phyloP scores from a whole-genome alignment of 2,329 filamentous ascomycete species.

The Esteya vermicola region DNA sequence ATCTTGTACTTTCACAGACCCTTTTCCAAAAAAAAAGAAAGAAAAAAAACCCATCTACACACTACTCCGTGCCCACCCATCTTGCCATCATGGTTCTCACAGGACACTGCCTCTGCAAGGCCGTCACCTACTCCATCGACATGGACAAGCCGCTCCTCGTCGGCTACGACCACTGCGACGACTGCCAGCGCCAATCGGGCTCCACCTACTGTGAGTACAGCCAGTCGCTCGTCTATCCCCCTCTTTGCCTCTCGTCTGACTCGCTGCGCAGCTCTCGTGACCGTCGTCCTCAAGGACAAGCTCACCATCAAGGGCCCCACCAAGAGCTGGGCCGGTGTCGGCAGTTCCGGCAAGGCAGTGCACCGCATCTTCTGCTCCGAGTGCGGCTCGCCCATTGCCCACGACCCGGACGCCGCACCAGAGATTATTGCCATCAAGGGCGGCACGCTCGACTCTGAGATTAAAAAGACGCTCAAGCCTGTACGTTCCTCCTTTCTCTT shows the following conservation, averaged over 20 bases:
- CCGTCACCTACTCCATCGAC: slow-evolving; percentile 52
- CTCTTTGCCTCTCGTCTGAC: background rate
- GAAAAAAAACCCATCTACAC: too few relatives aligned
- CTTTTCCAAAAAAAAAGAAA: too few relatives aligned
- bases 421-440: slow-evolving; percentile 57
- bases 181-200: slow-evolving; percentile 56
- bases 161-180: slow-evolving; percentile 59
- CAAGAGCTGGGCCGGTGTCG: slow-evolving; percentile 49
- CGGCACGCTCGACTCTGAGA: slow-evolving; percentile 46
- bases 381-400: slow-evolving; percentile 55
- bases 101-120: slow-evolving; percentile 58
- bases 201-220: slow-evolving; percentile 51
- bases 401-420: slow-evolving; percentile 57
- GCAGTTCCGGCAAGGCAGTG: slow-evolving; percentile 46
- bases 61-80: background rate
- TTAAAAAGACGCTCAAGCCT: slow-evolving; percentile 55
- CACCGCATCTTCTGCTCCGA: slow-evolving; percentile 57
- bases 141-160: slow-evolving; percentile 36
- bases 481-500: slow-evolving; percentile 17
- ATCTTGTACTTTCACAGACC: background rate
- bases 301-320: slow-evolving; percentile 47
- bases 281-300: slow-evolving; percentile 52
- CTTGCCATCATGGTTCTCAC: slow-evolving; percentile 40
- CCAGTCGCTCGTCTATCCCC: background rate
- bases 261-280: slow-evolving; percentile 39